These are phyloP conservation scores for Podila epicladia DNA, from an alignment of 192 early-diverging fungal genomes.

Conservation along the genomic window DNA sequence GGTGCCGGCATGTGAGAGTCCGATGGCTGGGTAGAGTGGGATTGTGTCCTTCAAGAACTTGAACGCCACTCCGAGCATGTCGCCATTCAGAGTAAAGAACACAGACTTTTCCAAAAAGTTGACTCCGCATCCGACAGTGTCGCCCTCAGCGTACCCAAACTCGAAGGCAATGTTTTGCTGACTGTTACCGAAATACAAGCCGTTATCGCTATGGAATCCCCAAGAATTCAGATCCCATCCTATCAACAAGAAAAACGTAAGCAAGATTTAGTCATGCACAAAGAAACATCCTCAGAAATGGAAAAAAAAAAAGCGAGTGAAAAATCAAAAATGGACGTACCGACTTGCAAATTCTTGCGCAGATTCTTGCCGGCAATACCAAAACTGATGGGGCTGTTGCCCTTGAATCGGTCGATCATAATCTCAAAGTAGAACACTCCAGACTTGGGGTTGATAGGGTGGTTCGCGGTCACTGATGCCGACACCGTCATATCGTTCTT, in stretches of 20 bases:
- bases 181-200: conserved; percentile 46
- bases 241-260: neutral
- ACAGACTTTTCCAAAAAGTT: conserved; percentile 37
- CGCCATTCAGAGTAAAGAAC: conserved; percentile 45
- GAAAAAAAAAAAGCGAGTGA: neutral
- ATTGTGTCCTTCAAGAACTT: conserved; percentile 40
- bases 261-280: neutral
- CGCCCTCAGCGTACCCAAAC: conserved; percentile 22
- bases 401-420: conserved; percentile 35
- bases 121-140: conserved; percentile 42
- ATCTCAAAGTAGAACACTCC: conserved; percentile 50
- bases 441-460: conserved; percentile 38
- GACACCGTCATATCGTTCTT: conserved; percentile 52
- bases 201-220: conserved; percentile 47
- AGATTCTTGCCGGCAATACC: conserved; percentile 44
- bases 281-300: neutral
- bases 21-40: conserved; percentile 45
- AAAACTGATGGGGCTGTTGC: conserved; percentile 40
- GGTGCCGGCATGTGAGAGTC: conserved; percentile 43
- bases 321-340: conserved; percentile 15
- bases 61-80: conserved; percentile 43
- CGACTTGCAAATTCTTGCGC: conserved; percentile 50
- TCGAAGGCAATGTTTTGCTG: conserved; percentile 34
- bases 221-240: conserved; percentile 50
- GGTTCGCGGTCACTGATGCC: conserved; percentile 46